These are phyloP conservation scores for Beauveria medogensis DNA, from an alignment of 2,329 filamentous ascomycete species.

Conservation along the genomic window DNA sequence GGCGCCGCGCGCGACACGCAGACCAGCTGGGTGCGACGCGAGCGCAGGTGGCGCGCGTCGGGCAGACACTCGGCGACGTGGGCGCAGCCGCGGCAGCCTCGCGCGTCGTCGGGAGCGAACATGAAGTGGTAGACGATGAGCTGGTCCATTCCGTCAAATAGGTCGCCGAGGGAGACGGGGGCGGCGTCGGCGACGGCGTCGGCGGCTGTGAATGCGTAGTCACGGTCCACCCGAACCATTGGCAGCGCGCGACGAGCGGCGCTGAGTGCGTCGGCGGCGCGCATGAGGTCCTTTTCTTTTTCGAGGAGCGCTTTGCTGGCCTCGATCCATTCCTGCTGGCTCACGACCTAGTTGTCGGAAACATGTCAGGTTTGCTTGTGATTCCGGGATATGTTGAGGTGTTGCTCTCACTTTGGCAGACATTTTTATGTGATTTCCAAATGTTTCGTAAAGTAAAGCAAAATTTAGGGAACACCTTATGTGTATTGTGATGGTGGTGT, in stretches of 20 bases:
- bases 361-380: neutral
- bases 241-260: conserved; percentile 28
- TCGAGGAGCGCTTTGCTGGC: conserved; percentile 25
- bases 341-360: conserved; percentile 20
- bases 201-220: conserved; percentile 26
- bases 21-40: conserved; percentile 30
- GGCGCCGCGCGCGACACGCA: conserved; percentile 31
- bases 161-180: conserved; percentile 19
- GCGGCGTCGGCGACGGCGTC: conserved; percentile 18
- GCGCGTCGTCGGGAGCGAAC: conserved; percentile 27
- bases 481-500: no score
- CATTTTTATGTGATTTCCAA: neutral
- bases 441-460: no score
- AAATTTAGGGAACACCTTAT: no score
- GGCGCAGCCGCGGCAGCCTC: conserved; percentile 31
- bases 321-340: conserved; percentile 25
- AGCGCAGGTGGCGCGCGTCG: conserved; percentile 27
- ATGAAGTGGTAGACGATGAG: conserved; percentile 40
- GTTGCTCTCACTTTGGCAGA: conserved; percentile 14
- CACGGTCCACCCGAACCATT: conserved; percentile 30
- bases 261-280: conserved; percentile 22
- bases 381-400: neutral
- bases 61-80: conserved; percentile 32
- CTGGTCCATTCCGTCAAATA: conserved; percentile 27
- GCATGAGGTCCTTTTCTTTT: conserved; percentile 27